Evolutionary conservation across 768 basidiomycete species (phyloP).

Genomic region (Auriscalpium microsporum): DNA sequence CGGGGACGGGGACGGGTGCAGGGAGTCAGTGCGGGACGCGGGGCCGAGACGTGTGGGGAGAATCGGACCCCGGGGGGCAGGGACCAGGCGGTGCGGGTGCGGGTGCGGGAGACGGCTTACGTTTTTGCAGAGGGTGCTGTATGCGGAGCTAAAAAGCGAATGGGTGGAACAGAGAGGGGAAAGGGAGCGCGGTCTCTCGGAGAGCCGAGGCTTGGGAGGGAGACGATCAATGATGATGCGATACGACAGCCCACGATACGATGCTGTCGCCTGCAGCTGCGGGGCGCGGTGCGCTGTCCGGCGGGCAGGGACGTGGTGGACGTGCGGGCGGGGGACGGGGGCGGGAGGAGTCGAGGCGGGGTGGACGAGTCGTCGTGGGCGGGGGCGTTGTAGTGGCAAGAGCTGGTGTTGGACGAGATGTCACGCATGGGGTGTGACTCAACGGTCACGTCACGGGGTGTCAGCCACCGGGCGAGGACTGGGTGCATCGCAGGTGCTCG

Average conservation of each 20-base stretch:
- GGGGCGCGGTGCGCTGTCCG: background rate
- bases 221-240: constrained; percentile 18
- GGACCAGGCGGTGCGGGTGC: constrained; percentile 8
- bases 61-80: constrained; percentile 6
- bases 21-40: background rate
- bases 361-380: background rate
- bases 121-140: constrained; percentile 5
- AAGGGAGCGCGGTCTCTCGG: constrained; percentile 9
- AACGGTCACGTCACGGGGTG: constrained; percentile 8
- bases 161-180: constrained; percentile 4
- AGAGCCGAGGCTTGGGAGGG: constrained; percentile 15
- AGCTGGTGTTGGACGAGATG: background rate
- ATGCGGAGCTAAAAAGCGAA: constrained; percentile 8
- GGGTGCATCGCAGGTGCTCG: constrained; percentile 3
- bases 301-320: background rate
- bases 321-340: background rate
- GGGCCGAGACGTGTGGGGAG: background rate
- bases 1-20: background rate
- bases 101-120: constrained; percentile 14
- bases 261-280: constrained; percentile 8
- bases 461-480: constrained; percentile 9
- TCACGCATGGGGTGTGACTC: constrained; percentile 13
- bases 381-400: background rate
- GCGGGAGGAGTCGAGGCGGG: background rate
- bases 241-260: constrained; percentile 8